Evolutionary conservation across 768 basidiomycete genomes (phyloP), one percentile per base, ranked within the genome.

Genomic region (Heimioporus sp.): DNA sequence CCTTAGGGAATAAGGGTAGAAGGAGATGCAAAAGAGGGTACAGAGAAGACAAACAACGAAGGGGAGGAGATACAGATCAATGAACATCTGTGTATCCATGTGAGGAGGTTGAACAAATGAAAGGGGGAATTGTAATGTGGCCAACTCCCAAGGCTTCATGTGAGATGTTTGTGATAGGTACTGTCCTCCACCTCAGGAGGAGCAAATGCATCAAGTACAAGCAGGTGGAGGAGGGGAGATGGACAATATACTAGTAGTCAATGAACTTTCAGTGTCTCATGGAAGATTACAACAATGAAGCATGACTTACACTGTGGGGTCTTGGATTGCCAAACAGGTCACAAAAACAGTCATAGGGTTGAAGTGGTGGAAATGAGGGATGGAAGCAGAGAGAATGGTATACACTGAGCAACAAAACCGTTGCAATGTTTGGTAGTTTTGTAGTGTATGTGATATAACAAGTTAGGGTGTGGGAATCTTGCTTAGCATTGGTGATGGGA

Each of bases 231-330:
- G 54, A 61, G 67, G 69, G 64, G 71, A 75, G 67, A 73, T 68
- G 64, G 72, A 76, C 66, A 76, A 76, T 75, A 75, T 76, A 76
- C 74, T 75, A 57, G 63, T 57, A 62, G 75, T n/a, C n/a, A n/a
- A n/a, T n/a, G n/a, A n/a, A n/a, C n/a, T n/a, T n/a, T n/a, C n/a
- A n/a, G n/a, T n/a, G 54, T 66, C 68, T 32, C 61, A 58, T 49
- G 64, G 69, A 32, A 30, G 53, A 49, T 59, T 51, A 53, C 66
- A 70, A 45, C 53, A 56, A 16, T 60, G 48, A 43, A 8, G 60
- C 64, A 39, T 71, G 65, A 32, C 43, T 61, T 48, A 70, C 58
- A 51, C 53, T 65, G 5, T 40, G 55, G 52, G 69, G 58, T 41
- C 55, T 65, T 44, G 59, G 50, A 41, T n/a, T n/a, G n/a, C n/a